These are phyloP conservation scores for Kodamaea jinghongensis DNA, from an alignment of 805 yeast genomes.

Conservation along the genomic window DNA sequence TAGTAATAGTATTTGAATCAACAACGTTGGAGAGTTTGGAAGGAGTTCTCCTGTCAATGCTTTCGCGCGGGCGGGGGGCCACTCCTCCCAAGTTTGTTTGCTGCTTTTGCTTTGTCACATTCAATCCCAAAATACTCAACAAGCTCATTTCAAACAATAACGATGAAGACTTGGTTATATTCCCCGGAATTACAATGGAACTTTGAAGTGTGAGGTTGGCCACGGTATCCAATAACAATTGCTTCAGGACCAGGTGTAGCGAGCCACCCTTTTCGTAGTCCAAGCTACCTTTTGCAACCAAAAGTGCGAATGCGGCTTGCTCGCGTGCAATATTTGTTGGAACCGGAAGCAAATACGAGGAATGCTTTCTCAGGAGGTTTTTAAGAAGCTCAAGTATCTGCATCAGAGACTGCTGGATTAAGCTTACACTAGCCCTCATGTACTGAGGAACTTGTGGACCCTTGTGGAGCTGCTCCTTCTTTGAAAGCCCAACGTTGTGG, in stretches of 20 bases:
- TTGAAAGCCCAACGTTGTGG: conserved; percentile 40
- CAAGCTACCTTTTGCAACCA: conserved; percentile 72
- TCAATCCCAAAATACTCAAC: conserved; percentile 59
- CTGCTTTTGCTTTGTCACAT: conserved; percentile 21
- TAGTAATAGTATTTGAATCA: too few relatives aligned
- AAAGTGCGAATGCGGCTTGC: conserved; percentile 58
- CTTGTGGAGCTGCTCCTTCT: conserved; percentile 34
- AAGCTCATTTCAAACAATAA: conserved; percentile 57
- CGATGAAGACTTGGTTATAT: conserved; percentile 55
- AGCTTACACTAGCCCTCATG: conserved; percentile 54
- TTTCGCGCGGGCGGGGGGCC: too few relatives aligned
- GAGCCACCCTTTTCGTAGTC: conserved; percentile 86
- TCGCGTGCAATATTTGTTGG: conserved; percentile 64
- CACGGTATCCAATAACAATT: conserved; percentile 49
- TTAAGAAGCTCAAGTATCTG: conserved; percentile 56
- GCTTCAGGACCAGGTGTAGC: conserved; percentile 65
- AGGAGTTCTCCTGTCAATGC: too few relatives aligned
- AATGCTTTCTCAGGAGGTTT: conserved; percentile 34
- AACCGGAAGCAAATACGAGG: conserved; percentile 52
- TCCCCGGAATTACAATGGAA: conserved; percentile 55
- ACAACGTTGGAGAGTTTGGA: too few relatives aligned
- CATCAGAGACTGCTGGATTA: conserved; percentile 65
- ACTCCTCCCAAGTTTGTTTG: too few relatives aligned
- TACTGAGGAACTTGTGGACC: conserved; percentile 33
- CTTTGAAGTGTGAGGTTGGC: conserved; percentile 52